Evolutionary conservation across 2,329 filamentous ascomycete species (phyloP), one percentile per base, ranked within the genome.

Genomic region (Hypoxylon sp.): DNA sequence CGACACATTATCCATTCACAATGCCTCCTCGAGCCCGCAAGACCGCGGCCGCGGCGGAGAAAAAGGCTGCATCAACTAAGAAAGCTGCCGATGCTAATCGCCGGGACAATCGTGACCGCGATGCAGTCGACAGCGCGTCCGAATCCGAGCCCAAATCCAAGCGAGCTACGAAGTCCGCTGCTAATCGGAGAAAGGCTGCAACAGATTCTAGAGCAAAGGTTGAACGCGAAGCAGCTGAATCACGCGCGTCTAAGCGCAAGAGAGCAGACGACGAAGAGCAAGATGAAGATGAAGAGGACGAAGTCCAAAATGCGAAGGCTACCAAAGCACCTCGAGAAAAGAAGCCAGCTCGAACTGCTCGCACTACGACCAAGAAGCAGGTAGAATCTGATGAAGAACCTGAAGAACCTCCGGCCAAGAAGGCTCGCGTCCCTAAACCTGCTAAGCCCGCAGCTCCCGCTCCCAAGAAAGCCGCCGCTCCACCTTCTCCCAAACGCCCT

Each of bases 11-110:
- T 50, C 61, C 27, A 63, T 29, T 21, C 37, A 52, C 30, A 34
- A 68, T 68, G 65, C 58, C 65, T 56, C 62, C 65, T 51, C 69
- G 51, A 65, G 37, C 11, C 25, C 37, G 50, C 46, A 70, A 73
- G 65, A 65, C 65, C 54, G 25, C 61, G 30, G 51, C 61, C 27
- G 59, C 57, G 16, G 2, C 47, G 11, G 34, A 16, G 32, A 16
- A 50, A 41, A 72, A 74, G 66, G 21, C 66, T 25, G 54, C 57
- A 47, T 53, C 48, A 29, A 57, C 72, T 41, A 56, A 37, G 14
- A 69, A 60, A 1, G 14, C 62, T 11, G 25, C 51, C 12, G 47
- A 52, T 19, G 27, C 8, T 6, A 21, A 29, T 21, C 43, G 45
- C 12, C 7, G 5, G 41, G n/a, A n/a, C n/a, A n/a, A n/a, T n/a